Evolutionary conservation across 257 asterid genomes (phyloP).

Genomic region (Salvia hispanica): DNA sequence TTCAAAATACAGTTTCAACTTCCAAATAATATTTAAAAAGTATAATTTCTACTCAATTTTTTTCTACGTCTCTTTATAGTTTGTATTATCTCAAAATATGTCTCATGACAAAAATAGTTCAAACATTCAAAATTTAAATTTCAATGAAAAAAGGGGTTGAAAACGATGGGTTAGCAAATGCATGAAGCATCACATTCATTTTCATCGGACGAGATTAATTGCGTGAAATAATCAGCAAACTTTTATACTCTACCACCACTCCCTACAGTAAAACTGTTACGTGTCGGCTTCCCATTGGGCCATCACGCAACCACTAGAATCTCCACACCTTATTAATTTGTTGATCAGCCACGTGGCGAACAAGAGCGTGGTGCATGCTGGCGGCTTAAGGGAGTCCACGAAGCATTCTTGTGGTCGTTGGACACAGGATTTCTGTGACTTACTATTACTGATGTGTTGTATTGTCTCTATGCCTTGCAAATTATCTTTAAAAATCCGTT

Average conservation of each 20-base stretch:
- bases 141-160: background rate
- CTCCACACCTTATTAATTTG: background rate
- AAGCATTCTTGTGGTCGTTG: conserved; percentile 26
- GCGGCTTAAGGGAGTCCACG: conserved; percentile 37
- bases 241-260: conserved; percentile 7
- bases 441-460: background rate
- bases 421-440: conserved; percentile 31
- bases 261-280: conserved; percentile 9
- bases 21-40: too few species aligned
- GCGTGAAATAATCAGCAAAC: conserved; percentile 30
- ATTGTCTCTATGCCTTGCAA: background rate
- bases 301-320: conserved; percentile 20
- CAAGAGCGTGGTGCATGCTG: conserved; percentile 5
- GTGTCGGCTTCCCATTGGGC: conserved; percentile 23
- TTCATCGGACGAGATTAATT: conserved; percentile 31
- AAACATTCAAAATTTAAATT: background rate
- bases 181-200: conserved; percentile 21
- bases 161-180: conserved; percentile 26
- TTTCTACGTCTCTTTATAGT: too few species aligned
- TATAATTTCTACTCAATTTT: too few species aligned
- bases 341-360: conserved; percentile 30
- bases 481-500: background rate
- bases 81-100: too few species aligned
- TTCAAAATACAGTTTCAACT: too few species aligned
- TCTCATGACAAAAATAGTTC: background rate